These are phyloP conservation scores for Pleurotus eryngii DNA, from an alignment of 768 basidiomycete genomes.

Conservation along the genomic window DNA sequence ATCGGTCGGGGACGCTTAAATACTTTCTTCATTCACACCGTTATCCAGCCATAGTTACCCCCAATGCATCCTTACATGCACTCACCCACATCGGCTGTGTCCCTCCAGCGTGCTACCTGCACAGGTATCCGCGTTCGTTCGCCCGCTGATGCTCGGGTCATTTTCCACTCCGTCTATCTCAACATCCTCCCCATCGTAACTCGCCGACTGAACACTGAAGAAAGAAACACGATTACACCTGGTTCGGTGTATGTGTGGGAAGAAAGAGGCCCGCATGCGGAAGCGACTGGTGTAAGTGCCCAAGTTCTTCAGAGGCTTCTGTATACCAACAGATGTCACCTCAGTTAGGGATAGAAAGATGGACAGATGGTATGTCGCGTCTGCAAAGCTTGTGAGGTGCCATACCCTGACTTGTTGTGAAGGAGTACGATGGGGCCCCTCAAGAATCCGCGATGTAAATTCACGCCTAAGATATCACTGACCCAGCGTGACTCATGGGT, in stretches of 20 bases:
- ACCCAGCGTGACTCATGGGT: slow-evolving; percentile 2
- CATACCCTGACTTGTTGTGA: slow-evolving; percentile 4
- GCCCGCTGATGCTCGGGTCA: slow-evolving; percentile 49
- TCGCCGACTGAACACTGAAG: slow-evolving; percentile 72
- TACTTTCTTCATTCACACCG: background rate
- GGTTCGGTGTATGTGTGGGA: slow-evolving; percentile 86
- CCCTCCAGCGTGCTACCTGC: slow-evolving; percentile 51
- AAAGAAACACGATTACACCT: slow-evolving; percentile 65
- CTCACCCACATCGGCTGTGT: background rate
- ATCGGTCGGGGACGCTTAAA: slow-evolving; percentile 5
- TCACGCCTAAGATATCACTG: background rate
- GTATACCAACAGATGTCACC: background rate
- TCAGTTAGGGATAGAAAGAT: slow-evolving; percentile 76
- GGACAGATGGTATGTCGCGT: slow-evolving; percentile 64
- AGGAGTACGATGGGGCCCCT: slow-evolving; percentile 77
- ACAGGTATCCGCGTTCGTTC: slow-evolving; percentile 49
- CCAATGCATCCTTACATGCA: slow-evolving; percentile 8
- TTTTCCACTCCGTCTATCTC: slow-evolving; percentile 72
- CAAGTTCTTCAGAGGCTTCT: background rate
- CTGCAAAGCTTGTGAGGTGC: background rate
- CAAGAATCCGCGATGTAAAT: slow-evolving; percentile 70
- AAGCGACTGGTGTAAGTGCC: slow-evolving; percentile 63
- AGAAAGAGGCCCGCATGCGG: slow-evolving; percentile 70
- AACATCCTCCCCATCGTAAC: slow-evolving; percentile 76
- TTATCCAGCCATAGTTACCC: background rate